These are phyloP conservation scores for Oenanthe javanica DNA, from an alignment of 140 eudicot genomes.

Conservation along the genomic window DNA sequence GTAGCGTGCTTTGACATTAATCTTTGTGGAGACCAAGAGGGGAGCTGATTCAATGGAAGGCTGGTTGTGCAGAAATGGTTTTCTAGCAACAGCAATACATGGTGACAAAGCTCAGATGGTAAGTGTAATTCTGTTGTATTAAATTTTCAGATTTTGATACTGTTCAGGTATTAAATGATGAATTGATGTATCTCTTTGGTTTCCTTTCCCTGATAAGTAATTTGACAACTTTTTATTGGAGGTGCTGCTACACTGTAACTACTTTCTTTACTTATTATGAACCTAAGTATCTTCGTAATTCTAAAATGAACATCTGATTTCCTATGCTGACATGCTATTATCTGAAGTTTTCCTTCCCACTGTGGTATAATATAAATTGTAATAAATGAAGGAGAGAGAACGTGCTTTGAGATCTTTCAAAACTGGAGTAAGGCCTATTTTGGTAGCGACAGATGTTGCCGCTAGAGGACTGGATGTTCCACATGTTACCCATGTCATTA, in stretches of 20 bases:
- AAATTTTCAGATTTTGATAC: not conserved
- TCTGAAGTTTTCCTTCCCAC: not conserved
- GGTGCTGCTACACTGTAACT: not conserved
- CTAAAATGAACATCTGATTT: not conserved
- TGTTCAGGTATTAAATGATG: not conserved
- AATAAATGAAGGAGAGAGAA: constrained; percentile 51
- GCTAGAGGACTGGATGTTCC: constrained; percentile 73
- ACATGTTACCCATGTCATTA: constrained; percentile 59
- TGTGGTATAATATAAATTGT: not conserved
- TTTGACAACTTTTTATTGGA: not conserved
- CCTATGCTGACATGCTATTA: not conserved
- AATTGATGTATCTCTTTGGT: not conserved
- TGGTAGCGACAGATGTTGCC: constrained; percentile 82
- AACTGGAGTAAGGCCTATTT: constrained; percentile 43
- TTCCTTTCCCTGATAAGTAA: not conserved
- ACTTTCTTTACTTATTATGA: not conserved
- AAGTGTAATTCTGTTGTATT: constrained; percentile 7
- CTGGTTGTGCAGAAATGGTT: constrained; percentile 52
- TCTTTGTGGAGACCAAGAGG: constrained; percentile 73
- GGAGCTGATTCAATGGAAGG: constrained; percentile 50
- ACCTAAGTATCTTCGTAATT: not conserved
- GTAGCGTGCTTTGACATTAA: constrained; percentile 51
- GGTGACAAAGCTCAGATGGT: constrained; percentile 73
- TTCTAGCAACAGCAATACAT: constrained; percentile 62
- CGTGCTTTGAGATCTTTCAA: constrained; percentile 49